Base-by-base conservation (phyloP, 768 basidiomycete species). In the Suillus placidus region DNA sequence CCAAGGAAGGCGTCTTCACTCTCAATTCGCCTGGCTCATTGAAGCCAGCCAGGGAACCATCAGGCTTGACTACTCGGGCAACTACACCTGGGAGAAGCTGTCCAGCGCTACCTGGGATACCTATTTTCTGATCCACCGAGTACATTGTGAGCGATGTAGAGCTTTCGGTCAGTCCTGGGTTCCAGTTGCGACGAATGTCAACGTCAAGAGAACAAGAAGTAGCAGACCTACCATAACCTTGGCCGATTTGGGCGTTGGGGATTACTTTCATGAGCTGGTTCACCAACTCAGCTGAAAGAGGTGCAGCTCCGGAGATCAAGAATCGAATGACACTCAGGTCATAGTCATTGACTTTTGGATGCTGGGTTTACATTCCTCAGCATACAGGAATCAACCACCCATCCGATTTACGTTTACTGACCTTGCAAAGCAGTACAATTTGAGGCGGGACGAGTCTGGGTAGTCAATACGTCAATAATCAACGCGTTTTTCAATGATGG, bases 361-460 rank as follows among this genome's bases (percentile, higher is more conserved):
- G 83, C 86, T 88, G 49, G 13, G 37, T 35, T 51, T 12, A 37
- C 56, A 38, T 63, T 16, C 40, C 16, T 60, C 26, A 60, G 37
- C 9, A 40, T 3, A 40, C 38, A 18, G 9, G 1, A 40, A 40
- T 30, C 26, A 30, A 58, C 4, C 8, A 9, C 23, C 0, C 10
- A 30, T 30, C 23, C 37, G 1, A 40, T 26, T 26, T 10, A 26
- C 23, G 9, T 26, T 26, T 52, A 64, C 68, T 58, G 69, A 86
- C 88, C 80, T 90, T 90, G 81, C 86, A 87, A n/a, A 90, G 75
- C 16, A 89, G 76, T 12, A 90, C 84, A 13, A 88, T 81, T 64
- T 89, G 87, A 16, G 89, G 89, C n/a, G 89, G 89, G 35, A 90
- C 88, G 26, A 90, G 73, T 65, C 88, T 89, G 61, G 10, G 10